Evolutionary conservation across 108 stramenopile genomes (phyloP).

Genomic region (Bacterosira constricta): DNA sequence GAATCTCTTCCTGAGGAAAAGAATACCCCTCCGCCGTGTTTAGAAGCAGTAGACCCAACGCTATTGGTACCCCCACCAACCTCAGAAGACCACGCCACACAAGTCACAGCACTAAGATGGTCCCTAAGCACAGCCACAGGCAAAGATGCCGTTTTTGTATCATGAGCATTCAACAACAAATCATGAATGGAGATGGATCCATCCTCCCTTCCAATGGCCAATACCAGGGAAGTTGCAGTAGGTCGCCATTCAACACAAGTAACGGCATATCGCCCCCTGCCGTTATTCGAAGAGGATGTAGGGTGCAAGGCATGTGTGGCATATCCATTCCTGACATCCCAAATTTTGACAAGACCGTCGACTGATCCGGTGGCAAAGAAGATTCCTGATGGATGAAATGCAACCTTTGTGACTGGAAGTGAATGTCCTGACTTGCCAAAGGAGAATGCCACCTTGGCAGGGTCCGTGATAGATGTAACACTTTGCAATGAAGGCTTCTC

Average conservation of each 20-base stretch:
- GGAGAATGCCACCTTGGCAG: conserved; percentile 51
- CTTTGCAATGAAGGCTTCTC: conserved; percentile 5
- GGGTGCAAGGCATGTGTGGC: conserved; percentile 86
- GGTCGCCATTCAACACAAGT: conserved; percentile 68
- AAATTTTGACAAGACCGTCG: conserved; percentile 83
- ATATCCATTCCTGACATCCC: conserved; percentile 80
- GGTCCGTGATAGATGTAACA: conserved; percentile 32
- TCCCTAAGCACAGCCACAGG: conserved; percentile 70
- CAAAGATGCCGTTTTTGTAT: conserved; percentile 27
- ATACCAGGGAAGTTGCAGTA: conserved; percentile 50
- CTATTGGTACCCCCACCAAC: conserved; percentile 20
- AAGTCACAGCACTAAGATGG: conserved; percentile 90
- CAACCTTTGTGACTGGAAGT: conserved; percentile 72
- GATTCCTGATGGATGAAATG: conserved; percentile 73
- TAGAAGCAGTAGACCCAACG: conserved; percentile 7
- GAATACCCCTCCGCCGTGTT: conserved; percentile 59
- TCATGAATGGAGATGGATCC: conserved; percentile 82
- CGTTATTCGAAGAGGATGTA: conserved; percentile 37
- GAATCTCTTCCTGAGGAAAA: conserved; percentile 79
- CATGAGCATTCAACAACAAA: conserved; percentile 58
- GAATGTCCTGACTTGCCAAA: conserved; percentile 79
- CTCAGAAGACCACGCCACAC: conserved; percentile 70
- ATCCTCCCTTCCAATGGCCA: conserved; percentile 85
- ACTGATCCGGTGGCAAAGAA: conserved; percentile 86
- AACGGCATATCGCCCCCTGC: conserved; percentile 61